Percentiles rank a stretch among this genome's conserved stretches.
phyloP scores from a whole-genome alignment of 768 basidiomycete genomes.

The Cystoderma amianthinum region DNA sequence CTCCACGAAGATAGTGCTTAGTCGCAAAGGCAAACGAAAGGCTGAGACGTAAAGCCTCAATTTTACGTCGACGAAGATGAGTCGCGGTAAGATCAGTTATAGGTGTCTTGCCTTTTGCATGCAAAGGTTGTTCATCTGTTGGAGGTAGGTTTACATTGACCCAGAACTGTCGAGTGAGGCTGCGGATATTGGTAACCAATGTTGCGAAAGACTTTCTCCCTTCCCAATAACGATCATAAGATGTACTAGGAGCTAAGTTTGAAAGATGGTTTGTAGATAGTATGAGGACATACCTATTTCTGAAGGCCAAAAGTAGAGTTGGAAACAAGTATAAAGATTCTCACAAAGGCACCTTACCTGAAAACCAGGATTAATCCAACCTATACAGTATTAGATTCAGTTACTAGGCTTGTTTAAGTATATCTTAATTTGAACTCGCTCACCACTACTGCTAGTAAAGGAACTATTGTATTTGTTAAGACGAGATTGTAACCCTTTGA shows the following conservation, averaged over 20 bases:
- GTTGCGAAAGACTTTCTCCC: constrained; percentile 80
- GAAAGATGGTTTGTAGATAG: background rate
- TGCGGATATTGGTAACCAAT: constrained; percentile 68
- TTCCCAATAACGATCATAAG: constrained; percentile 85
- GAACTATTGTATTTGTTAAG: constrained; percentile 80
- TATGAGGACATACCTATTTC: constrained; percentile 69
- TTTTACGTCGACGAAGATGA: constrained; percentile 61
- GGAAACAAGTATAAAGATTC: too few relatives aligned
- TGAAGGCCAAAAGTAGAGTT: too few relatives aligned
- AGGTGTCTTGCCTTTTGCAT: constrained; percentile 47
- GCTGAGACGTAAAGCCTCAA: constrained; percentile 60
- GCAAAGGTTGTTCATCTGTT: constrained; percentile 31
- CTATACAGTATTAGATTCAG: constrained; percentile 34
- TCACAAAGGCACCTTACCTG: constrained; percentile 38
- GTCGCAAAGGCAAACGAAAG: constrained; percentile 68
- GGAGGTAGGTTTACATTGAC: constrained; percentile 66
- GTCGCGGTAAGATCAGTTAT: constrained; percentile 33
- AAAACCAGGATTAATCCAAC: constrained; percentile 88
- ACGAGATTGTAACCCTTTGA: constrained; percentile 50
- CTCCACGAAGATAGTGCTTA: constrained; percentile 80
- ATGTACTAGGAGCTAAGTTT: constrained; percentile 43
- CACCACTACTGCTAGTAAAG: constrained; percentile 85
- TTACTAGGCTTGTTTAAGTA: background rate
- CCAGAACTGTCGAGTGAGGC: constrained; percentile 76
- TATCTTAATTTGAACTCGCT: constrained; percentile 21